A percentile compares a stretch with the other conserved stretches of the same genome.
Conservation (phyloP, 208 protist genomes). For the Zelonia costaricensis region DNA sequence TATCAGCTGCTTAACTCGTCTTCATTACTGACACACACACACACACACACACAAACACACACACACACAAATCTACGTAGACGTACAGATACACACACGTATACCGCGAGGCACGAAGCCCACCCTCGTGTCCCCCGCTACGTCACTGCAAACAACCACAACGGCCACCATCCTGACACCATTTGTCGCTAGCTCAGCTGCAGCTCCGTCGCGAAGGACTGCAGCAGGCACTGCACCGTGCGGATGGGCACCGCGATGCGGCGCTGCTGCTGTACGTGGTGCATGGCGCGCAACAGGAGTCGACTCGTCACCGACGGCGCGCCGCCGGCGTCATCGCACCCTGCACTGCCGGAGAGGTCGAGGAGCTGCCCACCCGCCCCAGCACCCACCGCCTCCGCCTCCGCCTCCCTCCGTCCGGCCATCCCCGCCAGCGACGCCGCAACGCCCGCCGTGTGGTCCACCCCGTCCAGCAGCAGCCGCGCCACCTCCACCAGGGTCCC, state of each 20-base stretch:
- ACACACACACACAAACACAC: neutral
- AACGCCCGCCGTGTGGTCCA: neutral
- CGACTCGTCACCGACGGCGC: slow-evolving; percentile 13
- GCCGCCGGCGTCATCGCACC: slow-evolving; percentile 1
- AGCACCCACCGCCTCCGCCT: no score
- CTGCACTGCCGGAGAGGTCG: slow-evolving; percentile 1
- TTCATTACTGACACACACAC: neutral
- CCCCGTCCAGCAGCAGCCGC: no score
- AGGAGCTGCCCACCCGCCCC: no score
- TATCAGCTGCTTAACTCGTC: no score
- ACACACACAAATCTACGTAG: neutral
- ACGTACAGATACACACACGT: no score
- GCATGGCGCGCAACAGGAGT: slow-evolving; percentile 28
- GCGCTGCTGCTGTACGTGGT: slow-evolving; percentile 53
- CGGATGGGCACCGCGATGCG: slow-evolving; percentile 61
- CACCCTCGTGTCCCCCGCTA: no score
- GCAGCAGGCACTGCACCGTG: slow-evolving; percentile 47
- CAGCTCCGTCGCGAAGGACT: slow-evolving; percentile 51
- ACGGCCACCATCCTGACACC: no score
- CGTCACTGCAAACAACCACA: no score
- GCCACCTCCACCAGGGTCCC: no score
- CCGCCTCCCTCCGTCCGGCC: no score
- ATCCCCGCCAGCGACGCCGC: no score
- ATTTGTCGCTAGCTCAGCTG: slow-evolving; percentile 22
- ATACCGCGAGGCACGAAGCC: no score